Evolutionary conservation across 257 asterid species (phyloP), one percentile per base, ranked within the genome.

Genomic region (Vinca minor): DNA sequence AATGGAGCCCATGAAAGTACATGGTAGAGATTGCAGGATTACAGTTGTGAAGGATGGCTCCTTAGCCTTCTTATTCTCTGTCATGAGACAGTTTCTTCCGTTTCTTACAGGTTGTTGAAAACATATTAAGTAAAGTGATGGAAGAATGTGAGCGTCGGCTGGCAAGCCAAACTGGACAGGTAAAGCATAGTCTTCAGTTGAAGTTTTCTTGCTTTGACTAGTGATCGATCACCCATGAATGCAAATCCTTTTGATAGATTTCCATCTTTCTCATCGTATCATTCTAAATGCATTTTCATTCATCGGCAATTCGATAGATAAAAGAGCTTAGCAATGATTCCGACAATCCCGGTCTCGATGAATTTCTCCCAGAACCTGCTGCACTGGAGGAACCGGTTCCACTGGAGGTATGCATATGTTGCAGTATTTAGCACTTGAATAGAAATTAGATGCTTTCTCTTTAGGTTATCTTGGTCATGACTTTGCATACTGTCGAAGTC

Each of bases 21-120:
- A 56, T 31, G 62, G 41, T 3, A 10, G 28, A 31, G 20, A 56
- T 56, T 31, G 60, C 32, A 20, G 15, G n/a, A 49, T 35, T 15
- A 12, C 12, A 14, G 12, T 45, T 32, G 20, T 14, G 46, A 59
- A 46, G 48, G 46, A 57, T 31, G 21, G 41, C 41, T 67, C 41
- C 25, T 17, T 47, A 17, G 55, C 45, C 36, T 36, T 48, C 11
- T 47, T 48, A 11, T 5, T 39, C 54, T 13, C 45, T 13, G 11
- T 20, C 62, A 57, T 73, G 70, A 66, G 64, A 56, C 60, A 52
- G 42, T 28, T 10, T 54, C 39, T 62, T 68, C 70, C 49, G 29
- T 68, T 55, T 70, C 67, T 35, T 62, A 63, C 90, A 91, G 98
- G 71, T 88, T 74, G 87, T 91, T 74, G 98, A 87, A 76, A 75